Evolutionary conservation across 2,329 filamentous ascomycete genomes (phyloP), one percentile per base, ranked within the genome.

Genomic region (Nigrospora osmanthi): DNA sequence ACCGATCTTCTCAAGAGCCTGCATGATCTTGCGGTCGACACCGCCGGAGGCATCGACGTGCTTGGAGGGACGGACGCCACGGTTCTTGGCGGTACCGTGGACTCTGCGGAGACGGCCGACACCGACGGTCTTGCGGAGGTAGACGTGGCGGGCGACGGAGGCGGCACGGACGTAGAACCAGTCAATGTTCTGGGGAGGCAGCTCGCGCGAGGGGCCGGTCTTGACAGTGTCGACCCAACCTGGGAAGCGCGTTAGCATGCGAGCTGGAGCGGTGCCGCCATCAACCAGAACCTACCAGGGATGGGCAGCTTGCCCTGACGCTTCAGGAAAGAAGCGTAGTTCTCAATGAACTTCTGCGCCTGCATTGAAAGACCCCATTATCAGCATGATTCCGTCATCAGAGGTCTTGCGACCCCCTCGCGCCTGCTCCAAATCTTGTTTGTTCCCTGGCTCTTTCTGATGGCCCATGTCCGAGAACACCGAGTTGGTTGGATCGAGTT

Each of bases 191-290:
- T 97, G 90, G 66, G 91, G 93, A 66, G 91, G 91, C 62, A 98
- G 87, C 80, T 98, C 93, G 76, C 95, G 95, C 70, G 87, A 86
- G 69, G 85, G 81, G 65, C 89, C 91, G 61, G 91, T 96, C 87
- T 98, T 98, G 78, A 97, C 93, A 66, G 91, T 96, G 71, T 98
- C 93, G 72, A 96, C 91, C 91, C 91, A 97, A 79, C 89, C 89
- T 94, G 50, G 5, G 42, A 49, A n/a, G 36, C 47, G 43, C 4
- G 31, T 35, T 30, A 23, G 38, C 11, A 9, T 30, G 15, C 23
- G 14, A 13, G 6, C 4, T 5, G 15, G 1, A 38, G 23, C 10
- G 4, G 14, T 40, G 16, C n/a, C 15, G 31, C 19, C 14, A 31
- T 38, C 42, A n/a, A 23, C 16, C 40, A 38, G 47, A 36, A 76